These are phyloP conservation scores for Xylaria longipes DNA, from an alignment of 495 filamentous ascomycete genomes.

Conservation along the genomic window DNA sequence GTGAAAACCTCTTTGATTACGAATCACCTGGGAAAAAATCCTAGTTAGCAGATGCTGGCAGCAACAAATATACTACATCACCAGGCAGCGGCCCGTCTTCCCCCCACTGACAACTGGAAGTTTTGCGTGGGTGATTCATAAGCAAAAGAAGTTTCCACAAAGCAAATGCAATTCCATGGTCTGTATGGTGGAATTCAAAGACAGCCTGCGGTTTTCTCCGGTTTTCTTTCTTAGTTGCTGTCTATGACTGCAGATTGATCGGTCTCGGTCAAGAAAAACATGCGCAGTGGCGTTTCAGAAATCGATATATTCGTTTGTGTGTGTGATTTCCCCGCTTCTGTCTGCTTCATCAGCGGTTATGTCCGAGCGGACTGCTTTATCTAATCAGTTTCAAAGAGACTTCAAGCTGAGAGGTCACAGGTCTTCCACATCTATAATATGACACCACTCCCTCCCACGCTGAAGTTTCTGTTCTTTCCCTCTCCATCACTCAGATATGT, in stretches of 20 bases:
- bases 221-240: not conserved
- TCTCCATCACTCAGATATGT: not conserved
- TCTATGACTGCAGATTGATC: not conserved
- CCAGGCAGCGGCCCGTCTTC: not conserved
- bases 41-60: not conserved
- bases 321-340: not conserved
- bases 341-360: not conserved
- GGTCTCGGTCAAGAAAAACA: not conserved
- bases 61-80: not conserved
- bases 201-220: not conserved
- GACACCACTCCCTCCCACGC: not conserved
- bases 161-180: not conserved
- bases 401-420: not conserved
- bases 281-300: not conserved
- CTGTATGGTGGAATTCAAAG: not conserved
- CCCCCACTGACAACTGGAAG: not conserved
- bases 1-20: not conserved
- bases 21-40: not conserved
- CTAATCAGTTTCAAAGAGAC: not conserved
- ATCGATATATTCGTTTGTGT: not conserved
- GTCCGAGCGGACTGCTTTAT: not conserved
- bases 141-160: not conserved
- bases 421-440: not conserved
- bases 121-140: not conserved
- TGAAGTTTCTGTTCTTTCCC: not conserved